A percentile compares a stretch with the other conserved stretches of the same genome.
Evolutionary conservation across 306 rosid genomes (phyloP).

Genomic region (Quercus parvula): DNA sequence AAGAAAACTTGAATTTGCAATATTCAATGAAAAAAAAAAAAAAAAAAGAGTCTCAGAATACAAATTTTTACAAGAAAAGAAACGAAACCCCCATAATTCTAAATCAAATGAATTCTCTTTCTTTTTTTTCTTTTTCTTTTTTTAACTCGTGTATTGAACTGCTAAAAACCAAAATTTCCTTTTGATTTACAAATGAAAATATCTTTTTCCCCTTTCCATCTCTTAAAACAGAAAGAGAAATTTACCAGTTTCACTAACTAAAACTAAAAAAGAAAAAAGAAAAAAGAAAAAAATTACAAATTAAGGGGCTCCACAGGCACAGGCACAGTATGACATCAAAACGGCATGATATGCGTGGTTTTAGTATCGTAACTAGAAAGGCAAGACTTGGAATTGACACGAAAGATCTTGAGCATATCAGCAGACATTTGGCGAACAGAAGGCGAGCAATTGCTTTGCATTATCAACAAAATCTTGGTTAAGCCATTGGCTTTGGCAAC

Average conservation of each 20-base stretch:
- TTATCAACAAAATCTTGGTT: slow-evolving; percentile 75
- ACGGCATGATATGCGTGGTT: slow-evolving; percentile 93
- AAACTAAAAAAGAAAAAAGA: background rate
- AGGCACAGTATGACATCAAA: slow-evolving; percentile 22
- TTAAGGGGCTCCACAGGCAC: background rate
- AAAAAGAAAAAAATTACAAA: background rate
- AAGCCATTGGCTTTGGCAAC: slow-evolving; percentile 72
- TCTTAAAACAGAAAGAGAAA: background rate
- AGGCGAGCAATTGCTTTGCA: slow-evolving; percentile 88
- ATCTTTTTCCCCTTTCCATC: background rate
- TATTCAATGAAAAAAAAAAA: background rate
- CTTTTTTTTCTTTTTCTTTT: background rate
- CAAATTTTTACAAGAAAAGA: background rate
- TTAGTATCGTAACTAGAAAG: slow-evolving; percentile 75
- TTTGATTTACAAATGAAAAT: slow-evolving; percentile 47
- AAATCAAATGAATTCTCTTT: slow-evolving; percentile 30
- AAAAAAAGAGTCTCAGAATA: background rate
- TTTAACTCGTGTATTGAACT: slow-evolving; percentile 24
- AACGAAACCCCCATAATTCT: background rate
- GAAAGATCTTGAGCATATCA: slow-evolving; percentile 79
- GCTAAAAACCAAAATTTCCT: slow-evolving; percentile 55
- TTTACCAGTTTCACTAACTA: background rate
- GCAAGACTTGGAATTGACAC: slow-evolving; percentile 61
- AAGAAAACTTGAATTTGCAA: no score
- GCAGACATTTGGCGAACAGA: slow-evolving; percentile 69